Evolutionary conservation across 2,329 filamentous ascomycete species (phyloP).

Genomic region (Pleoardoris graminearum): DNA sequence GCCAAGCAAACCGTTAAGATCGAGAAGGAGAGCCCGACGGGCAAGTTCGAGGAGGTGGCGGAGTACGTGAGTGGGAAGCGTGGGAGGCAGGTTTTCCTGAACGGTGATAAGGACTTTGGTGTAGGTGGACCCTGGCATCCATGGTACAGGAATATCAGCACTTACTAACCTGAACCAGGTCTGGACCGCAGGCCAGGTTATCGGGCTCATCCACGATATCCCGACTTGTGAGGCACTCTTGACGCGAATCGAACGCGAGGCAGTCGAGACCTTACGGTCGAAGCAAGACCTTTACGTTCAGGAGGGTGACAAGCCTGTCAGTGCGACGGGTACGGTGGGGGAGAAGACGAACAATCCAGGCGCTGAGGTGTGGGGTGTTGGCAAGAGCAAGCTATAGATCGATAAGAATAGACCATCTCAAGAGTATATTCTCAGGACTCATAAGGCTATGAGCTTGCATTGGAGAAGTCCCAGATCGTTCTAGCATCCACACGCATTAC

Average conservation of each 20-base stretch:
- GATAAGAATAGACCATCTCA: background rate
- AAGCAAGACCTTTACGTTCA: constrained; percentile 43
- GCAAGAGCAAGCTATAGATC: constrained; percentile 49
- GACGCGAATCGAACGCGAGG: constrained; percentile 52
- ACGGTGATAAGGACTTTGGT: constrained; percentile 87
- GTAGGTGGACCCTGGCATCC: constrained; percentile 25
- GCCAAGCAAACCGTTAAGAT: constrained; percentile 77
- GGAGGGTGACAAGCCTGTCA: constrained; percentile 28
- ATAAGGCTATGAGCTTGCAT: background rate
- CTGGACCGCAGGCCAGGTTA: constrained; percentile 97
- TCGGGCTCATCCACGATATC: constrained; percentile 61
- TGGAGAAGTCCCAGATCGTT: background rate
- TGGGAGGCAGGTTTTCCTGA: constrained; percentile 87
- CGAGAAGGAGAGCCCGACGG: constrained; percentile 78
- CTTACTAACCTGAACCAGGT: constrained; percentile 60
- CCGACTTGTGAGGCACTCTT: constrained; percentile 53
- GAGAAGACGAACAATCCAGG: constrained; percentile 45
- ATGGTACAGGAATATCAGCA: background rate
- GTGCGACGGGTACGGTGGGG: constrained; percentile 26
- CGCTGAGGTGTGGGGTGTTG: constrained; percentile 48
- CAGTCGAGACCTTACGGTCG: constrained; percentile 47
- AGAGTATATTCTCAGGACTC: background rate
- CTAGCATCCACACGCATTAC: too few relatives aligned
- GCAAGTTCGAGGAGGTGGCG: constrained; percentile 87
- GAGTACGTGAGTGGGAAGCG: constrained; percentile 87